Evolutionary conservation across 768 basidiomycete species (phyloP).

Genomic region (Pholiota conissans): DNA sequence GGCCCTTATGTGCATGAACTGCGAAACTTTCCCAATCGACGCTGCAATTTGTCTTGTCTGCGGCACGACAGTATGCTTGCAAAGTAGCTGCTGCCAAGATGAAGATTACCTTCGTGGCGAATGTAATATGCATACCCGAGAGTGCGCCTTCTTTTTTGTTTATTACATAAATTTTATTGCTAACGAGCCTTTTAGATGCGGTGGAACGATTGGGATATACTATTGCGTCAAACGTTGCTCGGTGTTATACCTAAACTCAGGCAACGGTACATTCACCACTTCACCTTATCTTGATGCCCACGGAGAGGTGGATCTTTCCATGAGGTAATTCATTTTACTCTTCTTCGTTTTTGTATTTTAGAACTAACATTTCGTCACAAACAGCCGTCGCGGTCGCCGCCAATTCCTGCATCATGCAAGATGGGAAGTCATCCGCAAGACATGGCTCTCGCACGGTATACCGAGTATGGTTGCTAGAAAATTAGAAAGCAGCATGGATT

Average conservation of each 20-base stretch:
- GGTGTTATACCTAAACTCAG: constrained; percentile 85
- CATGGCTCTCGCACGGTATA: constrained; percentile 88
- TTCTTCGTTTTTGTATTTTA: background rate
- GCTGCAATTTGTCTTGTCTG: constrained; percentile 93
- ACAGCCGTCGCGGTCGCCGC: constrained; percentile 75
- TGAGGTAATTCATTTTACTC: constrained; percentile 63
- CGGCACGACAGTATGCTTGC: constrained; percentile 84
- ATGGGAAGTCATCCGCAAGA: constrained; percentile 89
- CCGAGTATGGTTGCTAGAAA: constrained; percentile 89
- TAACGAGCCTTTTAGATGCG: constrained; percentile 61
- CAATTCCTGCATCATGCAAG: constrained; percentile 84
- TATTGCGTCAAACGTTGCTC: constrained; percentile 92
- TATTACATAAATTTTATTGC: constrained; percentile 5
- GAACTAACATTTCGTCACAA: background rate
- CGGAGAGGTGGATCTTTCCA: constrained; percentile 89
- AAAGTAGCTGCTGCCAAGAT: constrained; percentile 90
- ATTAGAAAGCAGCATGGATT: constrained; percentile 83
- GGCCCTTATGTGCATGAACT: constrained; percentile 71
- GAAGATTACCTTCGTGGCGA: constrained; percentile 73
- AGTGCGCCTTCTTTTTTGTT: constrained; percentile 54
- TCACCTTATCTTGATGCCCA: constrained; percentile 94
- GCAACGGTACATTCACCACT: constrained; percentile 83
- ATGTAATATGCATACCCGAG: constrained; percentile 93
- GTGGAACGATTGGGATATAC: constrained; percentile 85
- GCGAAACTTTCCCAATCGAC: constrained; percentile 76